Conservation (phyloP, 176 grass and related monocot genomes). For the Poa annua region DNA sequence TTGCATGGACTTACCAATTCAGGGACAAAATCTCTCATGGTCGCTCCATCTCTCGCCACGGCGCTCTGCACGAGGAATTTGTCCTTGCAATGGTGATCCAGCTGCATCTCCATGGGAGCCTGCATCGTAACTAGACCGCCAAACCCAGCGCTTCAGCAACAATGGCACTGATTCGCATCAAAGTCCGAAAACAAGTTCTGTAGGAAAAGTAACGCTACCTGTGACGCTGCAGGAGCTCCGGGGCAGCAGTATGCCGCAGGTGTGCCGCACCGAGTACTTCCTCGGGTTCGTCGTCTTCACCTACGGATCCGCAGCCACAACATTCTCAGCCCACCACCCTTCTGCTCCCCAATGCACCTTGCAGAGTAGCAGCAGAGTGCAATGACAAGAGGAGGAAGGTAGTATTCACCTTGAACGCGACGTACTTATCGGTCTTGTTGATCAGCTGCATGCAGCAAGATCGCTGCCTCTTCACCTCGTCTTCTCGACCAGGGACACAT, state of each 20-base stretch:
- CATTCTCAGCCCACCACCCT: not conserved
- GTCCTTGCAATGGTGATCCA: constrained; percentile 86
- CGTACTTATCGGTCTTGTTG: constrained; percentile 73
- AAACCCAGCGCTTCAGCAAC: constrained; percentile 4
- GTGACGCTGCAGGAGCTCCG: constrained; percentile 62
- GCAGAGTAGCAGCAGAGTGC: constrained; percentile 13
- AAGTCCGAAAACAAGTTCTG: too few species aligned
- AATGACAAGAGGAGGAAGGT: not conserved
- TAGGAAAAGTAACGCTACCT: constrained; percentile 29
- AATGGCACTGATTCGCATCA: not conserved
- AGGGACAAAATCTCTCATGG: constrained; percentile 54
- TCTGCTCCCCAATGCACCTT: not conserved
- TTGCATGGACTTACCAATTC: constrained; percentile 47
- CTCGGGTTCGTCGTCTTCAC: constrained; percentile 93
- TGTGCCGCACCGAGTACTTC: constrained; percentile 79
- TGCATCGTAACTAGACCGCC: constrained; percentile 69
- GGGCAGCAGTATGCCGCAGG: constrained; percentile 67
- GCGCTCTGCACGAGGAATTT: constrained; percentile 93
- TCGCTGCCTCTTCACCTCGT: constrained; percentile 76
- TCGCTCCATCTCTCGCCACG: constrained; percentile 47
- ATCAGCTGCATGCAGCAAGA: constrained; percentile 83
- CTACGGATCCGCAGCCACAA: constrained; percentile 37
- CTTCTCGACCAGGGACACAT: constrained; percentile 35
- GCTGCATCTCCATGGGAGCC: constrained; percentile 61
- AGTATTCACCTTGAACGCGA: constrained; percentile 78